Evolutionary conservation across 2,329 filamentous ascomycete genomes (phyloP), one percentile per base, ranked within the genome.

Genomic region (Phoma sp.): DNA sequence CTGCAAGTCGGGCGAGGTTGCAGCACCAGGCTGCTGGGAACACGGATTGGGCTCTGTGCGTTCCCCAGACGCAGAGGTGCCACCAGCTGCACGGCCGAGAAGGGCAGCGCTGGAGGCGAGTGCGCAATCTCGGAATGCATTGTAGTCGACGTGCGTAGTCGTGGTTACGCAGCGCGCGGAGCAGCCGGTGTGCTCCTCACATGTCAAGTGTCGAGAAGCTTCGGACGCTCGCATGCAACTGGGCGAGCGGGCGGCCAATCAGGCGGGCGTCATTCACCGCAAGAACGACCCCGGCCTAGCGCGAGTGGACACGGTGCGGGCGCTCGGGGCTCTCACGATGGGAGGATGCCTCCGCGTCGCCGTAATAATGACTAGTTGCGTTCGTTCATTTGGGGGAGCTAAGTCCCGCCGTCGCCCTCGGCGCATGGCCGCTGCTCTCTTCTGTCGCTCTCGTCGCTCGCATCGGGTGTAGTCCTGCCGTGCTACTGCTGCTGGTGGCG

Each of bases 321-420:
- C 37, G 43, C 37, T 37, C 43, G 26, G 45, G 39, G 15, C 46
- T 42, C 45, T 49, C 34, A 49, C 50, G 50, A 53, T 53, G 56
- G 45, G 20, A 48, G 58, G 45, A 25, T 38, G 23, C 30, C 36
- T 53, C 42, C 37, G 33, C 45, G 50, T 42, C 18, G 57, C 49
- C 45, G 55, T 50, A 34, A 54, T 50, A 34, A n/a, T 43, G 49
- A 57, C 56, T 61, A 56, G 58, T 54, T 53, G 56, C 62, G 57
- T 59, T 38, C 21, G 55, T 58, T 47, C 47, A 56, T 59, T 60
- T 56, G 60, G 60, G 53, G 39, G 29, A 62, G 59, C 66, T 63
- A 67, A 61, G 62, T 54, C 55, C 66, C 60, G 65, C 65, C 57
- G 57, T 45, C 53, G 36, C 51, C 42, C 59, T 63, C 55, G 55